A percentile compares a stretch with the other conserved stretches of the same genome.
Evolutionary conservation across 352 stramenopile genomes (phyloP).

Genomic region (Phytophthora podocarpi): DNA sequence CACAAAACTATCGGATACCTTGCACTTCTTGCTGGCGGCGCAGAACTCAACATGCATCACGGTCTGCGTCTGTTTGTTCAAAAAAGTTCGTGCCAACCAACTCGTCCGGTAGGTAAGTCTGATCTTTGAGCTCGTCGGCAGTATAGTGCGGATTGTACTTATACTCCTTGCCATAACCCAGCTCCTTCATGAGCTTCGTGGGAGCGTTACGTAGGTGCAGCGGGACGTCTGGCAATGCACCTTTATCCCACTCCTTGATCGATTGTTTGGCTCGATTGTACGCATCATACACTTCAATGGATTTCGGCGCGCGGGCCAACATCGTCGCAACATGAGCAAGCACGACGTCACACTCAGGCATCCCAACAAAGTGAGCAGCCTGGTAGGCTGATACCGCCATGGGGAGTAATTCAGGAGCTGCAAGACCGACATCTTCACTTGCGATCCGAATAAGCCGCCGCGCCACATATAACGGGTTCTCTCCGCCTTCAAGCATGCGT

Average conservation of each 20-base stretch:
- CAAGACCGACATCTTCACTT: conserved; percentile 84
- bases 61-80: conserved; percentile 17
- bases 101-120: conserved; percentile 85
- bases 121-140: conserved; percentile 66
- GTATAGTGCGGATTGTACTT: conserved; percentile 85
- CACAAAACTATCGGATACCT: no score
- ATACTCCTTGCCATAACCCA: conserved; percentile 82
- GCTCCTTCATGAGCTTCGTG: conserved; percentile 77
- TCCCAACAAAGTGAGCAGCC: conserved; percentile 74
- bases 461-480: conserved; percentile 84
- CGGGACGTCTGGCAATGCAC: conserved; percentile 72
- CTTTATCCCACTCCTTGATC: conserved; percentile 58
- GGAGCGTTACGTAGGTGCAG: conserved; percentile 85
- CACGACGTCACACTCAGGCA: conserved; percentile 87
- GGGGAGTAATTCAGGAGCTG: conserved; percentile 66
- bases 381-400: conserved; percentile 78
- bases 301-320: conserved; percentile 83
- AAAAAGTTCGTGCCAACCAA: conserved; percentile 72
- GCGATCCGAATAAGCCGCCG: conserved; percentile 85
- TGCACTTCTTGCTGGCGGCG: no score
- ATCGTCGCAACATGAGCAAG: conserved; percentile 82
- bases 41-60: conserved; percentile 5
- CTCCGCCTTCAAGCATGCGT: conserved; percentile 86
- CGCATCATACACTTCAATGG: conserved; percentile 81
- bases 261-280: conserved; percentile 82